phyloP scores from a whole-genome alignment of 2,329 filamentous ascomycete species.

The Aspergillus pseudoterreus region DNA sequence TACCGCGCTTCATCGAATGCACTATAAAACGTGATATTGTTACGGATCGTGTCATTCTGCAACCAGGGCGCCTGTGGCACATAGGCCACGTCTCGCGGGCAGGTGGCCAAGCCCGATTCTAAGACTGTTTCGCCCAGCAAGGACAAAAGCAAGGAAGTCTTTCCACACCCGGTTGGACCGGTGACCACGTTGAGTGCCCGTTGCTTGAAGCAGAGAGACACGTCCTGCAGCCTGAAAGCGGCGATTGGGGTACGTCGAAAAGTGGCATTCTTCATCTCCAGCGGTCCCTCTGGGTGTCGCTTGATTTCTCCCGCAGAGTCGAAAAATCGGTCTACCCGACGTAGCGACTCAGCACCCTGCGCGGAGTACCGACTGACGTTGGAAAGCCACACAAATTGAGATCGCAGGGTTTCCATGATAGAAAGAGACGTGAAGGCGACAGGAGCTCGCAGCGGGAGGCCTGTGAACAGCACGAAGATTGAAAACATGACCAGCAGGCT shows the following conservation, averaged over 20 bases:
- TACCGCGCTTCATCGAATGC: constrained; percentile 56
- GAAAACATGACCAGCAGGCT: constrained; percentile 54
- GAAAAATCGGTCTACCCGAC: constrained; percentile 55
- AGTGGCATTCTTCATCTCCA: constrained; percentile 46
- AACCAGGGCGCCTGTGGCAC: constrained; percentile 62
- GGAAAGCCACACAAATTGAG: constrained; percentile 51
- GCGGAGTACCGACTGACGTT: constrained; percentile 42
- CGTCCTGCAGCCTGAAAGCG: constrained; percentile 44
- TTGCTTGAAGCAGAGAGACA: constrained; percentile 48
- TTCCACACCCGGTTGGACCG: constrained; percentile 55
- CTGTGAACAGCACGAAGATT: constrained; percentile 48
- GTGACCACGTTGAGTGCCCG: constrained; percentile 54
- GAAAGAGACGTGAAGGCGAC: constrained; percentile 56
- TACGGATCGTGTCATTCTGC: constrained; percentile 62
- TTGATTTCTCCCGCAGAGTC: constrained; percentile 48
- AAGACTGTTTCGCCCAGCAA: constrained; percentile 24
- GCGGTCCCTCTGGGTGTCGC: constrained; percentile 48
- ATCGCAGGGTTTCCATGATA: constrained; percentile 52
- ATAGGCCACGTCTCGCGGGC: constrained; percentile 55
- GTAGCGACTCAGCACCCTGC: constrained; percentile 47
- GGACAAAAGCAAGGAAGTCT: constrained; percentile 50
- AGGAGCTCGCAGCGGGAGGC: constrained; percentile 51
- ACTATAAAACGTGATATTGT: constrained; percentile 62
- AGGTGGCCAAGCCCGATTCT: constrained; percentile 19
- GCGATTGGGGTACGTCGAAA: constrained; percentile 52